Percentiles rank a stretch among this genome's conserved stretches.
Conservation (phyloP, 2,329 filamentous ascomycete genomes). For the Xylaria sp. region DNA sequence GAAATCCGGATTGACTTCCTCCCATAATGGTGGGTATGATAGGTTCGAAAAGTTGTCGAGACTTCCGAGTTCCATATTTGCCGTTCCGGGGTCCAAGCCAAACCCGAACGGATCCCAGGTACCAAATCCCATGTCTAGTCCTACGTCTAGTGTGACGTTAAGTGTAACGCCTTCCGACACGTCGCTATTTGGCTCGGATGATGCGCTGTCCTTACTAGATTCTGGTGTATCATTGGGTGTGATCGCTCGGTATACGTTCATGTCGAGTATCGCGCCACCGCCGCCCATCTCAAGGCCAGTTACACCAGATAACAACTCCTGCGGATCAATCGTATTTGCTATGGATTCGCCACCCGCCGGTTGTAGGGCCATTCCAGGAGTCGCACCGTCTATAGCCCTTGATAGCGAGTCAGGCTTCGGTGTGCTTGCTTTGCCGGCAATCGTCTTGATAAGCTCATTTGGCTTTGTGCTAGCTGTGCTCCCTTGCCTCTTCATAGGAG, state of each 20-base stretch:
- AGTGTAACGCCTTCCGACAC: constrained; percentile 65
- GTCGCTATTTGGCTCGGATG: constrained; percentile 71
- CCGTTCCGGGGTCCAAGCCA: constrained; percentile 56
- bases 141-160: constrained; percentile 58
- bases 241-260: constrained; percentile 64
- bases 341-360: constrained; percentile 1
- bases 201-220: constrained; percentile 69
- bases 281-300: constrained; percentile 55
- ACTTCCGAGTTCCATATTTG: constrained; percentile 46
- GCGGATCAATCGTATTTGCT: constrained; percentile 60
- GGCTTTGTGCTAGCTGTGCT: constrained; percentile 58
- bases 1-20: constrained; percentile 63
- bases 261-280: constrained; percentile 63
- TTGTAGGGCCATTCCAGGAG: constrained; percentile 46
- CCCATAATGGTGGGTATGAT: constrained; percentile 55
- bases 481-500: constrained; percentile 62
- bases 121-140: constrained; percentile 53
- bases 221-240: constrained; percentile 74
- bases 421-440: constrained; percentile 42
- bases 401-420: constrained; percentile 41
- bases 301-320: constrained; percentile 59
- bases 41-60: constrained; percentile 39
- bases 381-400: constrained; percentile 43
- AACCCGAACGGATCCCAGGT: constrained; percentile 65
- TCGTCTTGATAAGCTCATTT: constrained; percentile 47